Conservation (phyloP, 2,329 filamentous ascomycete genomes). For the Pleomassaria siparia region DNA sequence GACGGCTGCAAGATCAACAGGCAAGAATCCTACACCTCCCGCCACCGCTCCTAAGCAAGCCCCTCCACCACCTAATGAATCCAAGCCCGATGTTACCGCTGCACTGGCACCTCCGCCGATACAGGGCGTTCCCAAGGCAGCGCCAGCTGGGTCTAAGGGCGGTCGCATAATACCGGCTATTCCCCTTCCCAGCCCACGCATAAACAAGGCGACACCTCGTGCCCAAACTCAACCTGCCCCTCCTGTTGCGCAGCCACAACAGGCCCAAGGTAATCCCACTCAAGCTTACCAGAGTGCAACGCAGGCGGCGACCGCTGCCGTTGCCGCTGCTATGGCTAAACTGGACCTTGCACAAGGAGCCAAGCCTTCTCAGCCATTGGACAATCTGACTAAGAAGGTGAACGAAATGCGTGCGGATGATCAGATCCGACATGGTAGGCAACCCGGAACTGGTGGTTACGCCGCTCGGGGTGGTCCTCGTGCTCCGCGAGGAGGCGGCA, state of each 20-base stretch:
- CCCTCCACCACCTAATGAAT: slow-evolving; percentile 67
- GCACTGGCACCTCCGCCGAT: slow-evolving; percentile 56
- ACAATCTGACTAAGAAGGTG: slow-evolving; percentile 73
- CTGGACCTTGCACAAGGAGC: slow-evolving; percentile 48
- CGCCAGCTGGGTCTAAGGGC: slow-evolving; percentile 48
- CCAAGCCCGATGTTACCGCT: slow-evolving; percentile 65
- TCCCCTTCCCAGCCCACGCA: slow-evolving; percentile 56
- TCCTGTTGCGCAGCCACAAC: slow-evolving; percentile 42
- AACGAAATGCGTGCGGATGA: slow-evolving; percentile 73
- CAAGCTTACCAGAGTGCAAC: slow-evolving; percentile 65
- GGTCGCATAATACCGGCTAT: slow-evolving; percentile 65
- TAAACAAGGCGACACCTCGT: slow-evolving; percentile 42
- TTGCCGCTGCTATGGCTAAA: slow-evolving; percentile 79
- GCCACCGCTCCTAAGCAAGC: slow-evolving; percentile 49
- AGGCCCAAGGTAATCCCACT: slow-evolving; percentile 25
- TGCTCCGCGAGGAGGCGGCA: slow-evolving; percentile 49
- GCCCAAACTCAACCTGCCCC: slow-evolving; percentile 38
- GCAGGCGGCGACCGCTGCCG: slow-evolving; percentile 72
- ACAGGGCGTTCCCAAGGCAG: slow-evolving; percentile 36
- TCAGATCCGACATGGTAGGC: slow-evolving; percentile 52
- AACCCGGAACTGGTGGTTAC: slow-evolving; percentile 48
- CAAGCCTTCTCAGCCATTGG: slow-evolving; percentile 52
- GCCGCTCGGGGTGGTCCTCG: slow-evolving; percentile 38
- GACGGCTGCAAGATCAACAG: slow-evolving; percentile 45
- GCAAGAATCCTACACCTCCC: slow-evolving; percentile 33